Percentiles rank a stretch among this genome's conserved stretches.
phyloP scores from a whole-genome alignment of 2,329 filamentous ascomycete species.

The Cladorrhinum sp. region DNA sequence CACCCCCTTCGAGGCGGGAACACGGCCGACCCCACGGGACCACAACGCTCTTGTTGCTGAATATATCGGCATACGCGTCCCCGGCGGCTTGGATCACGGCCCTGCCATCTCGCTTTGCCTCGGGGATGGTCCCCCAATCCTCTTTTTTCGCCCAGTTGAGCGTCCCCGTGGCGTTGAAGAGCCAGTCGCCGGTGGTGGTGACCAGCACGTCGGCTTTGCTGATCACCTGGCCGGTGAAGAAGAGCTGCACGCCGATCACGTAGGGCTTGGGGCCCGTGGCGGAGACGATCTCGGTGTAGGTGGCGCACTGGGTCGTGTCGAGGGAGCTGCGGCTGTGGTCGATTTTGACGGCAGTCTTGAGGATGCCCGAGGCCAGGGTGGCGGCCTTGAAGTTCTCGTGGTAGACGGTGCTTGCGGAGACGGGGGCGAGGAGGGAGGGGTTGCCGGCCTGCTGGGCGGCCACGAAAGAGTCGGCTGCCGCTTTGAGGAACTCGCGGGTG shows the following conservation, averaged over 20 bases:
- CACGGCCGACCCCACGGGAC: slow-evolving; percentile 31
- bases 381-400: slow-evolving; percentile 20
- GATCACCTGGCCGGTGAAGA: slow-evolving; percentile 24
- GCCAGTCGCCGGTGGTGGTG: slow-evolving; percentile 31
- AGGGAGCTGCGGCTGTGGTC: slow-evolving; percentile 29
- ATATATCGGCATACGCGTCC: slow-evolving; percentile 31
- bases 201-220: slow-evolving; percentile 27
- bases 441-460: slow-evolving; percentile 26
- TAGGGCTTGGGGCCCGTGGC: slow-evolving; percentile 33
- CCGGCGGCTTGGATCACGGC: slow-evolving; percentile 30
- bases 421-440: slow-evolving; percentile 19
- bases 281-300: slow-evolving; percentile 30
- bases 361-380: slow-evolving; percentile 22
- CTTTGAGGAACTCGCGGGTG: slow-evolving; percentile 25
- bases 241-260: slow-evolving; percentile 38
- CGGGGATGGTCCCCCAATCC: slow-evolving; percentile 27
- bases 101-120: slow-evolving; percentile 24
- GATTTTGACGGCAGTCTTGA: slow-evolving; percentile 26
- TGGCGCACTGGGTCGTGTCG: slow-evolving; percentile 30
- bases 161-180: slow-evolving; percentile 31
- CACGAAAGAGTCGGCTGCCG: slow-evolving; percentile 22
- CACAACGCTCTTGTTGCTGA: slow-evolving; percentile 25
- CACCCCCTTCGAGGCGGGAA: slow-evolving; percentile 29
- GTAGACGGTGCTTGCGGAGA: slow-evolving; percentile 16
- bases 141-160: slow-evolving; percentile 26